A percentile compares a stretch with the other conserved stretches of the same genome.
Conservation (phyloP, 176 grass and related monocot genomes). For the Tillandsia fasciculata region DNA sequence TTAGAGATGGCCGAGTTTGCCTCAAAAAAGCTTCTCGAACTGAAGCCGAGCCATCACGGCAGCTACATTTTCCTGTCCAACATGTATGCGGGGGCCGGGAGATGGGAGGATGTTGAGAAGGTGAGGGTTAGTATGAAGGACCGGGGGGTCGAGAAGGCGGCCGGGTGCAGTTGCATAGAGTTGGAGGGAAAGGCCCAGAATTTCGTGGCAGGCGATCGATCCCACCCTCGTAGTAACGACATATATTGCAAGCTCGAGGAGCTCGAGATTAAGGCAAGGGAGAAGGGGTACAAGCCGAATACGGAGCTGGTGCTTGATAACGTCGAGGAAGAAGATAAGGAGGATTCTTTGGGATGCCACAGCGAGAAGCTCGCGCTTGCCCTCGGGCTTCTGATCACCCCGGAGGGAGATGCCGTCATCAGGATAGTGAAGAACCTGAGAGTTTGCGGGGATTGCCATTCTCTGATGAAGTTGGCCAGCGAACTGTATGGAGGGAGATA, state of each 20-base stretch:
- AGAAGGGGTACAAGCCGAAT: constrained; percentile 29
- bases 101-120: constrained; percentile 29
- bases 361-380: constrained; percentile 29
- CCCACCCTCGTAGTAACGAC: constrained; percentile 19
- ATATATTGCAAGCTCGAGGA: constrained; percentile 25
- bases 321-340: constrained; percentile 36
- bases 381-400: constrained; percentile 22
- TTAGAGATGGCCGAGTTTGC: constrained; percentile 19
- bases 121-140: constrained; percentile 26
- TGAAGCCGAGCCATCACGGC: constrained; percentile 26
- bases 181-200: constrained; percentile 9
- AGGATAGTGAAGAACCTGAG: constrained; percentile 39
- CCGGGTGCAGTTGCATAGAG: constrained; percentile 31
- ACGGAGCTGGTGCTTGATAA: constrained; percentile 33
- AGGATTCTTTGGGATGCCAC: constrained; percentile 28
- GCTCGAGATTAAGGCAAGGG: constrained; percentile 17
- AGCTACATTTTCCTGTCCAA: constrained; percentile 33
- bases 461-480: constrained; percentile 29
- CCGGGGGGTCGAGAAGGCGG: constrained; percentile 13
- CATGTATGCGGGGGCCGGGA: constrained; percentile 23
- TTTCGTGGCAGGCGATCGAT: constrained; percentile 33
- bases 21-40: constrained; percentile 30
- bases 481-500: constrained; percentile 11
- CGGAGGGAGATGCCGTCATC: constrained; percentile 4
- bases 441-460: constrained; percentile 40